These are phyloP conservation scores for Glarea lozoyensis DNA, from an alignment of 495 filamentous ascomycete species.

Conservation along the genomic window DNA sequence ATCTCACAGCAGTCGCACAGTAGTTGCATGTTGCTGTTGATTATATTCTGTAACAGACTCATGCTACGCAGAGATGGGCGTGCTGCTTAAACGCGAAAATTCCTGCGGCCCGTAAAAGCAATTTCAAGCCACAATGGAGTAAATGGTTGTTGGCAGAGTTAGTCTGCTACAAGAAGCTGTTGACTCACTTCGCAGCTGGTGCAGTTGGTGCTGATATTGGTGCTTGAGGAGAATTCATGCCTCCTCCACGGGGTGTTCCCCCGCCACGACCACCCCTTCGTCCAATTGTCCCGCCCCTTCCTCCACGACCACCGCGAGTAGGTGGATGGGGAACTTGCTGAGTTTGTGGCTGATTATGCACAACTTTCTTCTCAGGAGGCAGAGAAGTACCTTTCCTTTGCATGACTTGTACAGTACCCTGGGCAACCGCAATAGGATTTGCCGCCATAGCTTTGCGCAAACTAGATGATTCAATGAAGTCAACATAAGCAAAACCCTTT, in stretches of 20 bases:
- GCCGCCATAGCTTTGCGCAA: constrained; percentile 71
- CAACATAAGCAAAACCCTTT: constrained; percentile 87
- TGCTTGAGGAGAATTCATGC: constrained; percentile 24
- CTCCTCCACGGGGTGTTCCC: constrained; percentile 31
- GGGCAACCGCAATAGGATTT: constrained; percentile 70
- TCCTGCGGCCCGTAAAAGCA: too few relatives aligned
- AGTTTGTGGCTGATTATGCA: constrained; percentile 11
- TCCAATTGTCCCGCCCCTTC: constrained; percentile 26
- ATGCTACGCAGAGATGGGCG: too few relatives aligned
- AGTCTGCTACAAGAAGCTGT: too few relatives aligned
- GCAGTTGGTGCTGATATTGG: constrained; percentile 11
- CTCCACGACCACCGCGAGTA: constrained; percentile 30
- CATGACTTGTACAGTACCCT: constrained; percentile 77
- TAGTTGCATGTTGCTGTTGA: too few relatives aligned
- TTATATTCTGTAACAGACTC: too few relatives aligned
- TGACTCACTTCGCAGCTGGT: constrained; percentile 13
- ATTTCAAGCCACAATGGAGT: too few relatives aligned
- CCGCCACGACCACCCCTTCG: constrained; percentile 32
- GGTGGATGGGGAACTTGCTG: constrained; percentile 11
- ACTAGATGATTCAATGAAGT: constrained; percentile 63
- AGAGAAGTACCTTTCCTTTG: constrained; percentile 57
- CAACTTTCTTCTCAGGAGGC: constrained; percentile 18
- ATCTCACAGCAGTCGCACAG: too few relatives aligned
- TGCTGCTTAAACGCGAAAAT: too few relatives aligned
- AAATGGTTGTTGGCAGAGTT: too few relatives aligned